Evolutionary conservation across 306 rosid genomes (phyloP).

Genomic region (Quercus mongolica): DNA sequence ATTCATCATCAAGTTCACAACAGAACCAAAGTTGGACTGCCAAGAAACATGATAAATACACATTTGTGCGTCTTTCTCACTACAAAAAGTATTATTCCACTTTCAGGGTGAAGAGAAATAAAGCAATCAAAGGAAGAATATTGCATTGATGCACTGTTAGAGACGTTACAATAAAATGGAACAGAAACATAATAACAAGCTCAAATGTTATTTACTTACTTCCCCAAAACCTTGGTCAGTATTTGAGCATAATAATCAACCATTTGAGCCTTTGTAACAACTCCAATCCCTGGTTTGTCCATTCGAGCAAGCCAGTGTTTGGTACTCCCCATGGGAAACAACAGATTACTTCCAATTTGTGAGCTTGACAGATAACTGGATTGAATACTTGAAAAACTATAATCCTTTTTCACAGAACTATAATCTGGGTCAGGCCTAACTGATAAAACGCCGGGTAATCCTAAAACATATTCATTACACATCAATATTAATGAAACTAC

Average conservation of each 20-base stretch:
- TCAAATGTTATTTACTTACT: constrained; percentile 39
- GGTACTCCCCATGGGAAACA: constrained; percentile 68
- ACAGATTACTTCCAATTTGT: constrained; percentile 28
- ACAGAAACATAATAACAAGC: background rate
- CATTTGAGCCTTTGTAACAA: constrained; percentile 88
- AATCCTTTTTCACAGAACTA: constrained; percentile 45
- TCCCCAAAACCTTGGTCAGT: constrained; percentile 72
- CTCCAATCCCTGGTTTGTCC: constrained; percentile 72
- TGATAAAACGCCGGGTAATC: constrained; percentile 53
- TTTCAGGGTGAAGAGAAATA: constrained; percentile 14
- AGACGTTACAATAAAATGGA: background rate
- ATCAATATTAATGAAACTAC: background rate
- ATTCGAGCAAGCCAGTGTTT: constrained; percentile 82
- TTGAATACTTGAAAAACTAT: constrained; percentile 35
- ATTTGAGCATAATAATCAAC: constrained; percentile 79
- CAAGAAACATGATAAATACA: constrained; percentile 87
- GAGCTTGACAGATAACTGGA: constrained; percentile 9
- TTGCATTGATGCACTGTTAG: background rate
- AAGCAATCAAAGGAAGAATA: constrained; percentile 1
- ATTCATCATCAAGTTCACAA: constrained; percentile 80
- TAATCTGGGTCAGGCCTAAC: constrained; percentile 62
- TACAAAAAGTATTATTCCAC: constrained; percentile 31
- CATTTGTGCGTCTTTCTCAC: constrained; percentile 88
- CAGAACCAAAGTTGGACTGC: constrained; percentile 76
- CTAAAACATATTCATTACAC: constrained; percentile 32